Evolutionary conservation across 331 rosid species (phyloP).

Genomic region (Prunus yedoensis): DNA sequence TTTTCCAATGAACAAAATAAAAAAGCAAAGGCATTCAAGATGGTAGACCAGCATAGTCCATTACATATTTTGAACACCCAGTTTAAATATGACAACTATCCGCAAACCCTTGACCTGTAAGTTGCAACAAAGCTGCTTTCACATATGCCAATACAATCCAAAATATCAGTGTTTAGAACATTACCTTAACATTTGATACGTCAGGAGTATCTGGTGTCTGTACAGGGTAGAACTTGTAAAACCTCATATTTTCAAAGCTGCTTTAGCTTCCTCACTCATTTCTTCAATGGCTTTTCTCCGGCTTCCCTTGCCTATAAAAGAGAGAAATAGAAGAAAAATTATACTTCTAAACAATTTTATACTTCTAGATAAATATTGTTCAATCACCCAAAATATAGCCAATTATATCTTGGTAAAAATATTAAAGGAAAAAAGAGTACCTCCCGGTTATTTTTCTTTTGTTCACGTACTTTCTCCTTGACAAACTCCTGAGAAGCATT

Average conservation of each 20-base stretch:
- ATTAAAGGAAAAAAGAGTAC: too few species aligned
- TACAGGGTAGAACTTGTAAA: constrained; percentile 86
- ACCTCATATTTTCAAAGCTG: constrained; percentile 74
- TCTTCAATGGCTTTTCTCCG: constrained; percentile 68
- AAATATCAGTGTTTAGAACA: constrained; percentile 9
- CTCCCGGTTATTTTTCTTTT: too few species aligned
- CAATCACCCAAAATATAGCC: too few species aligned
- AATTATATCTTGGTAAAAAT: too few species aligned
- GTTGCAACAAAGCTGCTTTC: background rate
- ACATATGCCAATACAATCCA: background rate
- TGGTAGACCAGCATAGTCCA: background rate
- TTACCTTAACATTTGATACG: constrained; percentile 72
- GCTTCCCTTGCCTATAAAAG: too few species aligned
- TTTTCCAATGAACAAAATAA: background rate
- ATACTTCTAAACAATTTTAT: too few species aligned
- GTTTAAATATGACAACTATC: background rate
- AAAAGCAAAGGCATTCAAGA: background rate
- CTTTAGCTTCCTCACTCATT: constrained; percentile 71
- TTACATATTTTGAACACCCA: background rate
- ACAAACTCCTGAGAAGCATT: too few species aligned
- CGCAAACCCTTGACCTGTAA: background rate
- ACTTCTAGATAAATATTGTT: too few species aligned
- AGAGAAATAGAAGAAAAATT: too few species aligned
- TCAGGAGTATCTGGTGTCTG: constrained; percentile 70
- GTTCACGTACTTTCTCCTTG: too few species aligned